Conservation (phyloP, 768 basidiomycete species). For the Xerocomellus dryophilus region DNA sequence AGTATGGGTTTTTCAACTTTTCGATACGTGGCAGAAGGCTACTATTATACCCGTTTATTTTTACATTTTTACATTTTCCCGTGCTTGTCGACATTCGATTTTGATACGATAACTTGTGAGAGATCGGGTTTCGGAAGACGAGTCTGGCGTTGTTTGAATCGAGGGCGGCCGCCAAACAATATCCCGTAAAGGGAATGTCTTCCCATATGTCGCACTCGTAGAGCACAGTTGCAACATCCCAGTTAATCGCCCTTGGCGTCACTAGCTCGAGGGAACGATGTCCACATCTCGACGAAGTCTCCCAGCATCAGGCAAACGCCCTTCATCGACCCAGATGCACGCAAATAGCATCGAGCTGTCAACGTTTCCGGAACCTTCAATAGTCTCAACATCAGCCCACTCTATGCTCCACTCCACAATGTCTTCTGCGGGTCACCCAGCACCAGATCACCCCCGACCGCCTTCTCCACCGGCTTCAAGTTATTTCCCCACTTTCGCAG, state of each 20-base stretch:
- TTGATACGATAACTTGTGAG: not conserved
- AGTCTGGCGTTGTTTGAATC: slow-evolving; percentile 17
- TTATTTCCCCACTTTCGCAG: slow-evolving; percentile 66
- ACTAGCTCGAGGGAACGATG: slow-evolving; percentile 16
- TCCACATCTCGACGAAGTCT: slow-evolving; percentile 28
- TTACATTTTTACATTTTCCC: not conserved
- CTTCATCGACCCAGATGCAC: slow-evolving; percentile 5
- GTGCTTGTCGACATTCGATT: not conserved
- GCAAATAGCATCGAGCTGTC: slow-evolving; percentile 18
- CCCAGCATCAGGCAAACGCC: slow-evolving; percentile 19
- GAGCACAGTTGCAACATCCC: not conserved
- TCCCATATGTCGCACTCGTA: slow-evolving; percentile 9
- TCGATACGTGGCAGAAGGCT: not conserved
- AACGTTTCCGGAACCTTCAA: slow-evolving; percentile 11
- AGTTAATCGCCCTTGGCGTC: not conserved
- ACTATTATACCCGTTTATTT: slow-evolving; percentile 10
- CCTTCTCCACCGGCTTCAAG: slow-evolving; percentile 78
- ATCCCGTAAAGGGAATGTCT: slow-evolving; percentile 9
- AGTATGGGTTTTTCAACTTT: not conserved
- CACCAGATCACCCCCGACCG: slow-evolving; percentile 21
- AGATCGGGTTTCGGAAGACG: not conserved
- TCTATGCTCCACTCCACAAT: slow-evolving; percentile 16
- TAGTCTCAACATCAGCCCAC: slow-evolving; percentile 25
- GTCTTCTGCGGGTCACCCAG: slow-evolving; percentile 10
- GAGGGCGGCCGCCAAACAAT: slow-evolving; percentile 14